Base-by-base conservation (phyloP, 805 yeast genomes). In the Pichia heedii region DNA sequence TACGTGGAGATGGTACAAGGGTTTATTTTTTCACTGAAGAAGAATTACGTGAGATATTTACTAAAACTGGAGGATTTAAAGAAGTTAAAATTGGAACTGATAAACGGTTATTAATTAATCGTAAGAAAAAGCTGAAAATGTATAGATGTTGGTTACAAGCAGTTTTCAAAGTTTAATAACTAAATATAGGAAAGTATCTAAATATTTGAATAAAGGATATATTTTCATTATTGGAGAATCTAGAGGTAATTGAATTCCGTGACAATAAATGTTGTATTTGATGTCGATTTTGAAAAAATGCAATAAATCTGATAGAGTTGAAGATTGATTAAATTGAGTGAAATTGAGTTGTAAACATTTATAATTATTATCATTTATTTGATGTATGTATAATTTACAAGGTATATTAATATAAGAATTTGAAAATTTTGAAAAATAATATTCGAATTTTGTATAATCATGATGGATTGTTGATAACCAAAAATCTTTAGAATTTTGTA, bases 11-110 rank as follows among this genome's bases (percentile, higher is more conserved):
- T 60, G 98, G 98, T 39, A 93, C 98, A 0, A 72, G 98, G 53
- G 98, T 93, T 12, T 93, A 93, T 61, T 93, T 93, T 67, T 93
- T 93, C 68, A 86, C 96, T 2, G 97, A 90, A 59, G 95, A 90
- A 46, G 96, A 93, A 64, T 63, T 90, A 45, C 70, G 84, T 48
- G 67, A 73, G 37, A 84, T 90, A 4, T 93, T 90, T 60, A 73
- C 79, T 15, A 56, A 63, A 22, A 69, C 69, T 18, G 58, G 57
- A 22, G 54, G 54, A n/a, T 87, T 90, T 55, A 61, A 57, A n/a
- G 90, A 84, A 50, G 74, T 69, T 33, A 81, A 74, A 58, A 81
- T 93, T 34, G 97, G 85, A 1, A 84, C 95, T 1, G 98, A 93
- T 66, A 75, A 96, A 60, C 69, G 98, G 54, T 69, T 93, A 54